Evolutionary conservation across 805 yeast genomes (phyloP).

Genomic region (Metschnikowia cerradonensis): DNA sequence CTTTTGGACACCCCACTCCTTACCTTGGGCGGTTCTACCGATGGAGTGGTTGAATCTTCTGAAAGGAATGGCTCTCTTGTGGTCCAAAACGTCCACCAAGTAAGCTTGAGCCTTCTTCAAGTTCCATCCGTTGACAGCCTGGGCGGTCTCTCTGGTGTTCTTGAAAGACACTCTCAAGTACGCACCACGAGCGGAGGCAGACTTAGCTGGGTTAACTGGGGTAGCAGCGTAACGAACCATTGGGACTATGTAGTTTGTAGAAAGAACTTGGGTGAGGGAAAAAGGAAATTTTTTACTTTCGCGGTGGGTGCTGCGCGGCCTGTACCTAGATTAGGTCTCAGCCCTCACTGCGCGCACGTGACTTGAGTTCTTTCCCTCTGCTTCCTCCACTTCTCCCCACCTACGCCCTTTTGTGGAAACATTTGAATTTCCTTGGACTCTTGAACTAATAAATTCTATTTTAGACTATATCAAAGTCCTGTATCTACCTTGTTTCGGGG

Average conservation of each 20-base stretch:
- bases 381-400: too few relatives aligned
- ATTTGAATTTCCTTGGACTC: too few relatives aligned
- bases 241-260: constrained; percentile 25
- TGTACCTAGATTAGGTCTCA: constrained; percentile 4
- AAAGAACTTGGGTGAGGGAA: constrained; percentile 8
- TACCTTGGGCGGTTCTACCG: constrained; percentile 99
- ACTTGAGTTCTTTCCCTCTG: background rate
- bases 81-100: constrained; percentile 94
- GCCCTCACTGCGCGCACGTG: constrained; percentile 19
- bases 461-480: too few relatives aligned
- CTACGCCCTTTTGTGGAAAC: too few relatives aligned
- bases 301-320: constrained; percentile 5
- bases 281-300: constrained; percentile 5
- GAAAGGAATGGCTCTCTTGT: constrained; percentile 99
- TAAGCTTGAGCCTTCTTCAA: constrained; percentile 92
- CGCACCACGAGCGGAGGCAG: constrained; percentile 99
- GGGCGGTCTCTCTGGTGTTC: constrained; percentile 99
- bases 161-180: constrained; percentile 99
- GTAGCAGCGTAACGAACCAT: constrained; percentile 99
- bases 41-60: constrained; percentile 94
- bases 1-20: constrained; percentile 99
- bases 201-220: constrained; percentile 98
- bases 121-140: constrained; percentile 98
- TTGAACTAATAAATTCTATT: too few relatives aligned
- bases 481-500: too few relatives aligned